Evolutionary conservation across 139 green algal genomes (phyloP), one percentile per base, ranked within the genome.

Genomic region (Coelastrella sp.): DNA sequence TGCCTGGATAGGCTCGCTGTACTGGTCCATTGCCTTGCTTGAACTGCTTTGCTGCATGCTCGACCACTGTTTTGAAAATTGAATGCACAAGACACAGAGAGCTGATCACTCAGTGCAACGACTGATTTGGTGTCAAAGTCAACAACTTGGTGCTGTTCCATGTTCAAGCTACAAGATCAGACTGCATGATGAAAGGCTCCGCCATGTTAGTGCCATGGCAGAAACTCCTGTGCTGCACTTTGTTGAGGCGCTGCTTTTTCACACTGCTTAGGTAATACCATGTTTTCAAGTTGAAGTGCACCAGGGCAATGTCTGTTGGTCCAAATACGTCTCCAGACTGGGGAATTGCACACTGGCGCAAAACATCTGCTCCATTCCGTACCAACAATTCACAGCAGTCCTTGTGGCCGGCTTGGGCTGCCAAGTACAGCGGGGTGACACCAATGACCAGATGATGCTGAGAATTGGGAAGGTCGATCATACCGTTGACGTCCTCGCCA

Each of bases 231-330:
- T 27, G 40, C 71, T 79, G 43, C 40, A 35, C 27, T 43, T 48
- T 38, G 11, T 27, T 30, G n/a, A 68, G 15, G 48, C 67, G 73
- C 73, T 57, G 73, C 32, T 81, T 81, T 32, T 67, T 60, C n/a
- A 62, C 73, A 21, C 4, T 60, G 37, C 17, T 34, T 25, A 81
- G 73, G 73, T 81, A 81, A 6, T 67, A 73, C 77, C 77, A 84
- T 9, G 57, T 73, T 15, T 60, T 74, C 8, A 84, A 32, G 59
- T 84, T 72, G 77, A 84, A 84, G 77, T 84, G 77, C 8, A 84
- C 48, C 25, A 84, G 59, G 19, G 77, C 77, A 73, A 84, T 84
- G 40, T 84, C 77, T 73, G 77, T 63, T 9, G 77, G 77, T 21
- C 77, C 77, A 60, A 84, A 84, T 9, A 73, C 35, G 13, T 84